Evolutionary conservation across 1,284 basidiomycete genomes (phyloP).

Genomic region (Ustilago loliicola): DNA sequence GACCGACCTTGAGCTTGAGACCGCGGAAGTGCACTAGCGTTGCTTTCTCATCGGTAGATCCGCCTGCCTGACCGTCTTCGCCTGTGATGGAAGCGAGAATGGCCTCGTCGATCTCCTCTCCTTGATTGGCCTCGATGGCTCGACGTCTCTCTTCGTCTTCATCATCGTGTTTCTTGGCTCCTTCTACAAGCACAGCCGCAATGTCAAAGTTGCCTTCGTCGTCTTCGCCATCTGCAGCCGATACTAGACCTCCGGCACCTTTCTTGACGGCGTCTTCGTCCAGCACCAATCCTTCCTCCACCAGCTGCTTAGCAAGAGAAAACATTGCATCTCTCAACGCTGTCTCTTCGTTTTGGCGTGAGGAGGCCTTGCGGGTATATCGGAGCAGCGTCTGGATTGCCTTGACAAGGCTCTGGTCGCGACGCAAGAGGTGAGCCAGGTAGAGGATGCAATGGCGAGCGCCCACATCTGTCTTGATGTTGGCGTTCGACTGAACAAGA

Average conservation of each 20-base stretch:
- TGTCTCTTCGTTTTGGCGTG: slow-evolving; percentile 30
- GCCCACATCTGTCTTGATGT: slow-evolving; percentile 58
- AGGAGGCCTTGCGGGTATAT: slow-evolving; percentile 45
- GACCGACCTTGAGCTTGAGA: slow-evolving; percentile 60
- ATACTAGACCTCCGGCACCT: slow-evolving; percentile 40
- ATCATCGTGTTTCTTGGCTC: slow-evolving; percentile 47
- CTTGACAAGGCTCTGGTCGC: slow-evolving; percentile 58
- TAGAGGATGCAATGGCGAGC: slow-evolving; percentile 63
- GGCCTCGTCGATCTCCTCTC: slow-evolving; percentile 42
- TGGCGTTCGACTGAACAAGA: slow-evolving; percentile 70
- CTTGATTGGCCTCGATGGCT: slow-evolving; percentile 77
- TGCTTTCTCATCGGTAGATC: slow-evolving; percentile 48
- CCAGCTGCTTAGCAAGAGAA: slow-evolving; percentile 56
- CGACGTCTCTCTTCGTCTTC: slow-evolving; percentile 75
- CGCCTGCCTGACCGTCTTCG: slow-evolving; percentile 49
- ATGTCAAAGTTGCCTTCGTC: slow-evolving; percentile 83
- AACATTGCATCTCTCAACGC: slow-evolving; percentile 35
- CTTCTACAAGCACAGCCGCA: slow-evolving; percentile 72
- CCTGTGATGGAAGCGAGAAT: slow-evolving; percentile 51
- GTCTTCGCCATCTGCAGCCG: slow-evolving; percentile 73
- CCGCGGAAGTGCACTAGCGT: slow-evolving; percentile 58
- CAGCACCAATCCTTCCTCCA: slow-evolving; percentile 56
- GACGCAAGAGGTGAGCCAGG: slow-evolving; percentile 63
- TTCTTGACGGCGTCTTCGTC: slow-evolving; percentile 49
- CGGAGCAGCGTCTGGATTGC: slow-evolving; percentile 60